These are phyloP conservation scores for Dothidotthia symphoricarpi DNA, from an alignment of 2,329 filamentous ascomycete species.

Conservation along the genomic window DNA sequence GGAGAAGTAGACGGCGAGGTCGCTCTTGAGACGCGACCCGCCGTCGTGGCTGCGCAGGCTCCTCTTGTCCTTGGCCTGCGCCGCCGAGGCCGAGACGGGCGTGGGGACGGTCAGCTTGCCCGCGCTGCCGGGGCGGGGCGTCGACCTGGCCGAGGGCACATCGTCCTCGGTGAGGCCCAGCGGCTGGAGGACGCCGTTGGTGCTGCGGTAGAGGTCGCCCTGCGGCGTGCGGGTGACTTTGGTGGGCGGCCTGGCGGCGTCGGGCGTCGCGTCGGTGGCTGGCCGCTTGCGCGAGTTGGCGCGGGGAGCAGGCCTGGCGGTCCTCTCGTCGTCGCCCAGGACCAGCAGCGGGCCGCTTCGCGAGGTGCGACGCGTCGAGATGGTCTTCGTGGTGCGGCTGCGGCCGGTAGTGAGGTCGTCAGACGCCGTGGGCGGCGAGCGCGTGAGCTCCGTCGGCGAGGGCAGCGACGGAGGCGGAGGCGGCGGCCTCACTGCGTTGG, in stretches of 20 bases:
- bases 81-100: slow-evolving; percentile 10
- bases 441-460: slow-evolving; percentile 25
- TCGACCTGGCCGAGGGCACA: slow-evolving; percentile 31
- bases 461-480: neutral
- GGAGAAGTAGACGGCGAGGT: slow-evolving; percentile 84
- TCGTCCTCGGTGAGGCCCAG: slow-evolving; percentile 38
- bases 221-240: slow-evolving; percentile 46
- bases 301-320: slow-evolving; percentile 22
- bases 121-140: slow-evolving; percentile 29
- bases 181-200: slow-evolving; percentile 43
- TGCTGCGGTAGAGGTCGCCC: slow-evolving; percentile 43
- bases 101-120: slow-evolving; percentile 31
- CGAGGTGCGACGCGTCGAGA: slow-evolving; percentile 30
- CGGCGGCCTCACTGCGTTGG: slow-evolving; percentile 26
- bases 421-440: slow-evolving; percentile 26
- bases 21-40: slow-evolving; percentile 82
- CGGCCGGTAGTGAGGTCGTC: slow-evolving; percentile 18
- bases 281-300: slow-evolving; percentile 33
- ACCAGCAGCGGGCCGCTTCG: slow-evolving; percentile 23
- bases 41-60: slow-evolving; percentile 83
- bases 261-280: slow-evolving; percentile 25
- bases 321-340: slow-evolving; percentile 21
- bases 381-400: slow-evolving; percentile 20
- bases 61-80: slow-evolving; percentile 58
- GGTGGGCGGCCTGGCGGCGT: slow-evolving; percentile 41